Base-by-base conservation (phyloP, 768 basidiomycete genomes). In the Filobasidium wieringae region DNA sequence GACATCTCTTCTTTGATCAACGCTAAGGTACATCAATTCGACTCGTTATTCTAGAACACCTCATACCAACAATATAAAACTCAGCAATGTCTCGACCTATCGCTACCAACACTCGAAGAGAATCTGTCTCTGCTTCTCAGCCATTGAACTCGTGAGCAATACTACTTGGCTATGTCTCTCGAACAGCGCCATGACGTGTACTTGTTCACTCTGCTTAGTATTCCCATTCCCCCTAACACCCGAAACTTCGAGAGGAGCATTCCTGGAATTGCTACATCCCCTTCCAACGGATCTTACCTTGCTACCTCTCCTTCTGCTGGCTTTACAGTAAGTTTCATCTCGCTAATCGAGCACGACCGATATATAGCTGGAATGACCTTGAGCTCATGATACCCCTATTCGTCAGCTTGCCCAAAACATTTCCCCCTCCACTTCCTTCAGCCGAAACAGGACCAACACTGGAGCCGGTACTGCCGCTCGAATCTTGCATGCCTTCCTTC, bases 171-270 rank as follows among this genome's bases (percentile, higher is more conserved):
- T 47, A 43, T 22, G 52, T 40, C 8, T n/a, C 19, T 17, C 39
- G 30, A 26, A 31, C 6, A 31, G 32, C 27, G n/a, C 30, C 45
- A 51, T 26, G 30, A n/a, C n/a, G n/a, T n/a, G 4, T 4, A 7
- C 43, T 24, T 37, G 12, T 40, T 24, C 12, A 27, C 29, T 43
- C 27, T 19, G 4, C 8, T 40, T 43, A 74, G 73, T 53, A 72
- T 74, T 47, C 72, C 73, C 7, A 74, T 74, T 58, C 73, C 73
- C 32, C 59, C 67, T 58, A 68, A 72, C 66, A 66, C 73, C 37
- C 62, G 66, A 27, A 64, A 66, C 37, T 51, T 72, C 50, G 65
- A 66, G 37, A 50, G 51, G 3, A 59, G 65, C n/a, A 68, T 65
- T 3, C n/a, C n/a, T n/a, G n/a, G n/a, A n/a, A 71, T 64, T 33